Base-by-base conservation (phyloP, 2,329 filamentous ascomycete genomes). In the Chaetomiaceae sp. region DNA sequence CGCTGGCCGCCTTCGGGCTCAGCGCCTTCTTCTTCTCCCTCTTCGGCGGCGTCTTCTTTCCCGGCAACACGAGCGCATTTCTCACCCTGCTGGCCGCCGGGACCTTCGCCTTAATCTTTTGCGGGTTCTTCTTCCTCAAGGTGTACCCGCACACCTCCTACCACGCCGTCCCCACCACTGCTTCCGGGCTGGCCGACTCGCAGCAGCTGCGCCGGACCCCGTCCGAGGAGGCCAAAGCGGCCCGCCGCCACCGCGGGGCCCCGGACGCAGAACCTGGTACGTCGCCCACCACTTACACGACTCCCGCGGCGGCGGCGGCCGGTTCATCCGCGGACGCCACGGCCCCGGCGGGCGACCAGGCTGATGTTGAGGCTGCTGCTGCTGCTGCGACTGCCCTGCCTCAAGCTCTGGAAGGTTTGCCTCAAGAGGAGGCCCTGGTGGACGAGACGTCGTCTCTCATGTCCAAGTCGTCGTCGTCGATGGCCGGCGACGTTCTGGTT, bases 11-110 rank as follows among this genome's bases (percentile, higher is more conserved):
- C 3, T 97, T 97, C 62, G 93, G 93, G 3, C 70, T 98, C 47
- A 96, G 90, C 63, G 93, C 93, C 45, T 93, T 98, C 68, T 95
- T 97, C 71, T 98, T 96, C 69, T 91, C 93, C 0, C 75, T 83
- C 2, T 68, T 94, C 27, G 87, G 88, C 18, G 79, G 81, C 15
- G 62, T 94, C 38, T 70, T 88, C 33, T 90, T 95, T 61, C 86
- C 88, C 2, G 88, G 88, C 32, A 81, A 94, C 58, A 93, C 89
- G 1, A 84, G 84, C 45, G 78, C 79, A 32, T 90, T 96, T 57
- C 74, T 98, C 47, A 72, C 91, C 53, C 70, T 97, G 22, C 73
- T 98, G 33, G 81, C 89, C 3, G 73, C 81, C 52, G 90, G 89
- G 14, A 96, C 91, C 1, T 86, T 83, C 50, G 68, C 76, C 39